Percentiles rank a stretch among this genome's conserved stretches.
These are phyloP conservation scores for Trichosanthes cucumerina DNA, from an alignment of 306 rosid species.

Conservation along the genomic window DNA sequence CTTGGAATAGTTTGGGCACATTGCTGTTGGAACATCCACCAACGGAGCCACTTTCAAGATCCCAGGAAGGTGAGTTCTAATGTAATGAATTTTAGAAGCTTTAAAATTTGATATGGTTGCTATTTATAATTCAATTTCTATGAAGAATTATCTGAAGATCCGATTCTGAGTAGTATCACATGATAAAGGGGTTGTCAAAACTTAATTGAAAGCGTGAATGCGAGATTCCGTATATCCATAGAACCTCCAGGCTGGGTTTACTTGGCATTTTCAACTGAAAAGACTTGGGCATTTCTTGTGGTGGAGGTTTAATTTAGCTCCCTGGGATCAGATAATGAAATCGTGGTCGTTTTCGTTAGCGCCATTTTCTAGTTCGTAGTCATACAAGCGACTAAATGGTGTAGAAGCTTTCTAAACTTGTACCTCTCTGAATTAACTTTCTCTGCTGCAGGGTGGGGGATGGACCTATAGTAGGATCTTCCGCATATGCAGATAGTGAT, in stretches of 20 bases:
- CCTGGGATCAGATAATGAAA: neutral
- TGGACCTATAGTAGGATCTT: conserved; percentile 86
- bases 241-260: neutral
- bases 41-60: conserved; percentile 93
- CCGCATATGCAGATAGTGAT: conserved; percentile 67
- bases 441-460: conserved; percentile 70
- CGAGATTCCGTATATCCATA: neutral
- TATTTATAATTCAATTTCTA: neutral
- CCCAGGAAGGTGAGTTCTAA: conserved; percentile 70
- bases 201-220: neutral
- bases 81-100: neutral
- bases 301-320: neutral
- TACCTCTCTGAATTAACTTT: neutral
- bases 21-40: conserved; percentile 92
- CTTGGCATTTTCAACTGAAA: neutral
- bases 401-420: neutral
- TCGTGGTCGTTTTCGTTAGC: neutral
- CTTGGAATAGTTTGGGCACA: conserved; percentile 52
- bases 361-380: neutral
- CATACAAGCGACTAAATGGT: neutral
- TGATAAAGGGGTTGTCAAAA: neutral
- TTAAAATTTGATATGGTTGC: neutral
- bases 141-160: neutral
- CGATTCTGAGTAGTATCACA: neutral
- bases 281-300: neutral